phyloP scores from a whole-genome alignment of 2,329 filamentous ascomycete species.

The Graphiopsis chlorocephala region DNA sequence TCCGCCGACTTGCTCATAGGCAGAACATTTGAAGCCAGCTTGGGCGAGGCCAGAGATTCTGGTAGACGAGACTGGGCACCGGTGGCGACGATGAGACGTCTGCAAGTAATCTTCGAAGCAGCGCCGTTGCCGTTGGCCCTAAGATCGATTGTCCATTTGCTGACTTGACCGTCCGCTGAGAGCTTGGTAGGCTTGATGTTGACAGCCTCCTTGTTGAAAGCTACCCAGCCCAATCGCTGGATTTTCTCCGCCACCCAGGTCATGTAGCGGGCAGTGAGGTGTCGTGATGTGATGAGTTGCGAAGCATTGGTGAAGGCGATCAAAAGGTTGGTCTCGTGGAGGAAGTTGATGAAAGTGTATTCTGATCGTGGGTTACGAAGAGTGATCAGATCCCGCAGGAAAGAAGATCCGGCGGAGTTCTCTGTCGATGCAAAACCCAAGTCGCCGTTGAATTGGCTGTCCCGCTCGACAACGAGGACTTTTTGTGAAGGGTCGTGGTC shows the following conservation, averaged over 20 bases:
- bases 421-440: slow-evolving; percentile 24
- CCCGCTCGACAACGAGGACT: slow-evolving; percentile 25
- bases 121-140: slow-evolving; percentile 19
- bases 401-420: slow-evolving; percentile 21
- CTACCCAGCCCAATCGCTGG: slow-evolving; percentile 25
- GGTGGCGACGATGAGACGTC: slow-evolving; percentile 24
- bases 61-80: slow-evolving; percentile 23
- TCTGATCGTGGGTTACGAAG: slow-evolving; percentile 29
- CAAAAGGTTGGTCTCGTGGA: slow-evolving; percentile 28
- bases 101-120: slow-evolving; percentile 20
- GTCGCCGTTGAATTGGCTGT: slow-evolving; percentile 22
- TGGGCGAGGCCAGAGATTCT: slow-evolving; percentile 17
- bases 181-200: slow-evolving; percentile 21
- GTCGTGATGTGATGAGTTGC: slow-evolving; percentile 24
- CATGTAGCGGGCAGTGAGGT: slow-evolving; percentile 29
- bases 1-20: slow-evolving; percentile 20
- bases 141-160: slow-evolving; percentile 21
- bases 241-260: slow-evolving; percentile 28
- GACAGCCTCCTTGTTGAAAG: slow-evolving; percentile 24
- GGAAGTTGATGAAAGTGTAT: slow-evolving; percentile 32
- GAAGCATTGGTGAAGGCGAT: slow-evolving; percentile 30
- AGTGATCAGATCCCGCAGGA: slow-evolving; percentile 31
- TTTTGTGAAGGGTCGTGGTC: slow-evolving; percentile 20
- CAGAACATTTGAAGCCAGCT: slow-evolving; percentile 18
- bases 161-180: slow-evolving; percentile 16